Evolutionary conservation across 441 rosid species (phyloP).

Genomic region (Adansonia grandidieri): DNA sequence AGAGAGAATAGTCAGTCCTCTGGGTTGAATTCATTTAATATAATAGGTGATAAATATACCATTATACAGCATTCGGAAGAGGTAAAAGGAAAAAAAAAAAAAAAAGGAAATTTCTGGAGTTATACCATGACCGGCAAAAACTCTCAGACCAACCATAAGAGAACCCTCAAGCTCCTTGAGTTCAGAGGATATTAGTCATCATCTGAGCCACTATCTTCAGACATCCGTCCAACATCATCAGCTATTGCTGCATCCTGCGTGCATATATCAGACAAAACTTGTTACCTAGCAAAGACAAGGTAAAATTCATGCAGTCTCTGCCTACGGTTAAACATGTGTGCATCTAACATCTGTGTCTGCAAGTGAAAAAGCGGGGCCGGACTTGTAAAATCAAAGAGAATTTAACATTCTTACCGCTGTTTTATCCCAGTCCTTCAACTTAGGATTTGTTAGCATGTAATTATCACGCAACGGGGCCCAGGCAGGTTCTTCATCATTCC

Average conservation of each 20-base stretch:
- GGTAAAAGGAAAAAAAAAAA: not conserved
- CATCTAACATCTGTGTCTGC: not conserved
- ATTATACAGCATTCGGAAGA: not conserved
- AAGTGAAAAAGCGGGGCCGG: not conserved
- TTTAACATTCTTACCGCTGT: conserved; percentile 49
- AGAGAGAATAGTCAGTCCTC: not conserved
- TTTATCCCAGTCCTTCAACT: conserved; percentile 92
- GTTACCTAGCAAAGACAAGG: conserved; percentile 3
- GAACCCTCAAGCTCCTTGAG: not conserved
- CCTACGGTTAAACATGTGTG: not conserved
- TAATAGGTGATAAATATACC: not conserved
- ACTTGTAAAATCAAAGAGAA: not conserved
- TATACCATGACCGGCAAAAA: not conserved
- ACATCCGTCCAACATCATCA: conserved; percentile 51
- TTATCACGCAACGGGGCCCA: conserved; percentile 97
- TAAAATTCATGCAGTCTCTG: not conserved
- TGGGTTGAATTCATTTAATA: not conserved
- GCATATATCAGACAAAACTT: conserved; percentile 17
- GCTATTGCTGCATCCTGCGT: conserved; percentile 51
- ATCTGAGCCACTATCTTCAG: conserved; percentile 70
- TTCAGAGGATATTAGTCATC: conserved; percentile 41
- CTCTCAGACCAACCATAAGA: not conserved
- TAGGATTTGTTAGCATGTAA: conserved; percentile 87
- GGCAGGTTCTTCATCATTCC: conserved; percentile 60
- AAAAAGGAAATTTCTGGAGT: not conserved